Base-by-base conservation (phyloP, 352 stramenopile genomes). In the Stephanocyclus meneghinianus region DNA sequence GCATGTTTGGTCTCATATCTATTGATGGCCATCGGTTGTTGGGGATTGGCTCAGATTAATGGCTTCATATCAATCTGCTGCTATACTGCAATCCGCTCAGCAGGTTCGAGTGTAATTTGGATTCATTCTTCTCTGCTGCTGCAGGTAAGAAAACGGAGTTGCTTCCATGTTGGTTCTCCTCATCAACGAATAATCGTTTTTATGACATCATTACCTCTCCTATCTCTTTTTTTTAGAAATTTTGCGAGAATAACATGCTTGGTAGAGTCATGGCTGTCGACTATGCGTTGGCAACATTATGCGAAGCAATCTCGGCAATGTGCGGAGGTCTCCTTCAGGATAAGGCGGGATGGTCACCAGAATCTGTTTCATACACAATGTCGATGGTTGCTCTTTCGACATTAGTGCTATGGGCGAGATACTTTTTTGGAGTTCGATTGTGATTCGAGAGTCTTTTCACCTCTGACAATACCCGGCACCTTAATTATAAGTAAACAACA, bases 201-300 rank as follows among this genome's bases (percentile, higher is more conserved):
- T 8, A 40, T 53, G 10, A 7, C 37, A 56, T 18, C 11, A 9
- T 15, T 9, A 56, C 48, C 18, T 32, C 16, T 16, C n/a, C 2
- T 13, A 57, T 87, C 50, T 15, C 29, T 32, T 59, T 32, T 59
- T 11, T 15, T 13, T 4, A 71, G 74, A 90, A 85, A 68, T 89
- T 87, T 57, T 78, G 72, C 11, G 48, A 67, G 11, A 57, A 64
- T 2, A 32, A 68, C 16, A 83, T 90, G 71, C 47, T 90, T 30
- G 87, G 87, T n/a, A 81, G 87, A 51, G 78, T 91, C 2, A 74
- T 83, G 63, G 67, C 80, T 16, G 63, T 89, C 7, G 87, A 92
- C 44, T 90, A 78, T 72, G 83, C 80, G 21, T 32, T 90, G 45
- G 85, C 83, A 56, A 80, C 85, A 55, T 48, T 87, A 2, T 71